These are phyloP conservation scores for Phytophthora aleatoria DNA, from an alignment of 352 stramenopile genomes.

Conservation along the genomic window DNA sequence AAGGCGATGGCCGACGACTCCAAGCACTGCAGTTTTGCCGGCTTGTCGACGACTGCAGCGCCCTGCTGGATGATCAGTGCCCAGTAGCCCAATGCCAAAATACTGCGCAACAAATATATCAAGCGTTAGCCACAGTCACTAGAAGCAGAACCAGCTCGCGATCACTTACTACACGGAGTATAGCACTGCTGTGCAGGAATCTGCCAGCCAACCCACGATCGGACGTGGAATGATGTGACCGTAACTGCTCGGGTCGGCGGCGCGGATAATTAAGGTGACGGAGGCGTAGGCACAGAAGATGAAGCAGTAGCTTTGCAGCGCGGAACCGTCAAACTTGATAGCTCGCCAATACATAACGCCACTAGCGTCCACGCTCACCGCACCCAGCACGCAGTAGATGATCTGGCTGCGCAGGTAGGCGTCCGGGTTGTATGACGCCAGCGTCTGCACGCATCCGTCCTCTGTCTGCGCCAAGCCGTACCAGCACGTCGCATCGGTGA, in stretches of 20 bases:
- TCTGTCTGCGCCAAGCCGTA: constrained; percentile 30
- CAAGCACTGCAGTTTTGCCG: constrained; percentile 28
- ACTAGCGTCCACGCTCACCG: constrained; percentile 25
- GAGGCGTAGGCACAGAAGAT: constrained; percentile 38
- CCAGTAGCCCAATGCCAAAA: constrained; percentile 63
- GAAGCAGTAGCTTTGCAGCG: constrained; percentile 38
- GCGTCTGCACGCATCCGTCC: constrained; percentile 26
- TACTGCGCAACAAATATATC: constrained; percentile 27
- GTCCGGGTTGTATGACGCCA: constrained; percentile 28
- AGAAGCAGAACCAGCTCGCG: neutral
- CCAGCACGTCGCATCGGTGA: constrained; percentile 36
- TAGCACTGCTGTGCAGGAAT: constrained; percentile 44
- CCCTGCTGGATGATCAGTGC: constrained; percentile 57
- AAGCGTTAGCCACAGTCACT: neutral
- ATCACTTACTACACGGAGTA: constrained; percentile 45
- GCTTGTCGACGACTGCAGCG: constrained; percentile 31
- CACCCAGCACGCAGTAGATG: constrained; percentile 31
- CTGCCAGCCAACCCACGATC: constrained; percentile 29
- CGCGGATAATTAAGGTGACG: constrained; percentile 38
- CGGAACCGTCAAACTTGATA: constrained; percentile 26
- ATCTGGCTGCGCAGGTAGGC: constrained; percentile 31
- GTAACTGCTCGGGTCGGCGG: constrained; percentile 39
- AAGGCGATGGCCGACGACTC: constrained; percentile 34
- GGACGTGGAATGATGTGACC: constrained; percentile 35
- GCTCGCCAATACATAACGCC: constrained; percentile 31